Percentiles rank a stretch among this genome's conserved stretches.
Conservation (phyloP, 441 rosid genomes). For the Francoa sonchifolia region DNA sequence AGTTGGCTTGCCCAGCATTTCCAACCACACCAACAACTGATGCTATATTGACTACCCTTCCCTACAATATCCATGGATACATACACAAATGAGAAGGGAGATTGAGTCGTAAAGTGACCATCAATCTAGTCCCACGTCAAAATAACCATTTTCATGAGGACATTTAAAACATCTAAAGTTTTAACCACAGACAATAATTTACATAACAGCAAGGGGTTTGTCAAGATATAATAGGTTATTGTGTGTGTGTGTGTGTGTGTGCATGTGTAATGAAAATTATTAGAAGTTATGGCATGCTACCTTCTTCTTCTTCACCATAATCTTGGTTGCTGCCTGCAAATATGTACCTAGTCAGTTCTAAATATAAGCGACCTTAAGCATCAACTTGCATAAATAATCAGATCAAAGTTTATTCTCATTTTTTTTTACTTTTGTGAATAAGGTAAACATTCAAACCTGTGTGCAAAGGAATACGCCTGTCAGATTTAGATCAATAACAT, state of each 20-base stretch:
- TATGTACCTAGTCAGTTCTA: constrained; percentile 16
- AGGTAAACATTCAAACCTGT: constrained; percentile 45
- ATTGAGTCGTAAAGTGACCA: constrained; percentile 1
- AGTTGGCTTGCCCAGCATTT: constrained; percentile 87
- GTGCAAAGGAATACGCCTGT: constrained; percentile 91
- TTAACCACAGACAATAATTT: not conserved
- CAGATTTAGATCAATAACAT: constrained; percentile 84
- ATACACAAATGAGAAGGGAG: constrained; percentile 3
- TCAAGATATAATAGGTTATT: not conserved
- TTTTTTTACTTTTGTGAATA: too few relatives aligned
- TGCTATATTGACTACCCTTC: constrained; percentile 69
- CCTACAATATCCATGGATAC: constrained; percentile 41
- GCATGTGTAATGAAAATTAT: not conserved
- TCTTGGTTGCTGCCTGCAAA: constrained; percentile 83
- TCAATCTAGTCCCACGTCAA: not conserved
- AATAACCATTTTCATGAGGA: not conserved
- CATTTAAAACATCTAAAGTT: not conserved
- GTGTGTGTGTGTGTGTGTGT: not conserved
- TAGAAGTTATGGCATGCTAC: constrained; percentile 18
- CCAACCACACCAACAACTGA: constrained; percentile 90
- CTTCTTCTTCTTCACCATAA: constrained; percentile 94
- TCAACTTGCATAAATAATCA: not conserved
- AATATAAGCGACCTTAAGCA: constrained; percentile 1
- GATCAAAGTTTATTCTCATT: not conserved
- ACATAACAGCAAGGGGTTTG: not conserved